These are phyloP conservation scores for Amphibolis antarctica DNA, from an alignment of 106 monocot species.

Conservation along the genomic window DNA sequence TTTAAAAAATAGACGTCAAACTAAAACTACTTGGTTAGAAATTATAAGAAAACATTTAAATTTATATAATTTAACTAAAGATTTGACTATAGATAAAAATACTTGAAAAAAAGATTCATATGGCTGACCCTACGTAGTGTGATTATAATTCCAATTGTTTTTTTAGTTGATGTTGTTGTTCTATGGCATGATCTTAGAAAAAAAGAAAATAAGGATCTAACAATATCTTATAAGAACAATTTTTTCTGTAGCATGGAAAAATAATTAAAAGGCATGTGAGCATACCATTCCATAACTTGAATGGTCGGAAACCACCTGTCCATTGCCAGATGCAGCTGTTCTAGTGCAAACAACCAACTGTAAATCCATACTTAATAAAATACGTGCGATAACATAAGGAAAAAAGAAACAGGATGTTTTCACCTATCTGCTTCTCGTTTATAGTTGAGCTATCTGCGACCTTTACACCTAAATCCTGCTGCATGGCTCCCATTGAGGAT, in stretches of 20 bases:
- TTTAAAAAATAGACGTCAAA: too few species aligned
- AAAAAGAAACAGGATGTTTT: background rate
- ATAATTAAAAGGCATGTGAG: background rate
- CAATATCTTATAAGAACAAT: background rate
- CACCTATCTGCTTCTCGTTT: constrained; percentile 9
- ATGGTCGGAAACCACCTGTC: background rate
- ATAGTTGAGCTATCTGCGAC: background rate
- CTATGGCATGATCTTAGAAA: too few species aligned
- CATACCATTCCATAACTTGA: constrained; percentile 13
- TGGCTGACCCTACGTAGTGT: too few species aligned
- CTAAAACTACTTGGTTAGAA: too few species aligned
- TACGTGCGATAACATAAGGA: background rate
- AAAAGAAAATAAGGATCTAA: background rate
- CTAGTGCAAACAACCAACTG: background rate
- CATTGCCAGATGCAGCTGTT: background rate
- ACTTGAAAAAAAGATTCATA: too few species aligned
- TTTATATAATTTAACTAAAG: too few species aligned
- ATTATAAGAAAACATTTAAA: too few species aligned
- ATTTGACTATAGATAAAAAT: too few species aligned
- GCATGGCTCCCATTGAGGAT: constrained; percentile 6
- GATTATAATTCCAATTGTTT: too few species aligned
- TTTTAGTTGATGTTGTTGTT: too few species aligned
- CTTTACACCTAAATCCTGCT: constrained; percentile 5
- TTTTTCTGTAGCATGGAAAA: background rate
- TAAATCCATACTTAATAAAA: background rate